Evolutionary conservation across 768 basidiomycete species (phyloP), one percentile per base, ranked within the genome.

Genomic region (Pilatotrama ljubarskyi): DNA sequence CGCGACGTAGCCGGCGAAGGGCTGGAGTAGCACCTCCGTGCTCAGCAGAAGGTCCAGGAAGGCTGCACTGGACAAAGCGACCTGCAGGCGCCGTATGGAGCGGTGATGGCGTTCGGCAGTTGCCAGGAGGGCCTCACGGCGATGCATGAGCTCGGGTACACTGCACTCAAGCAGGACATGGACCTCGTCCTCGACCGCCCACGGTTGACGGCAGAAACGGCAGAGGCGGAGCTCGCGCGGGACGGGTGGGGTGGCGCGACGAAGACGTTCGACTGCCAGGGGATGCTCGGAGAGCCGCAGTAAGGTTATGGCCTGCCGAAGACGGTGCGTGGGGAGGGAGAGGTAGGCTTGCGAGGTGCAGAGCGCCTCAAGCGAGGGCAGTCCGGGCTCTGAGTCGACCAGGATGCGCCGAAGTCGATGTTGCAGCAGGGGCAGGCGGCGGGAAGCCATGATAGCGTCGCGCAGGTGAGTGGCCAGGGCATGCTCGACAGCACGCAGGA

Each of bases 241-340:
- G 35, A 42, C 25, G 6, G 24, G 51, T 9, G 11, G 24, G 2
- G 40, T 2, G 5, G 38, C 26, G 13, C 55, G 55, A 3, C 66
- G 59, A 26, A 59, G 36, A 5, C 47, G 55, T 42, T 69, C 68
- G 5, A 66, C 44, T 22, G 61, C 65, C 2, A 69, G 52, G 11
- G 59, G 47, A 46, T 65, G 61, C 20, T 64, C 63, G 1, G 61
- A 60, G 3, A 57, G 20, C 5, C 63, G 20, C 4, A 69, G 41
- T 3, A 52, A 38, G 14, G 60, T 58, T 1, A 67, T 29, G 11
- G 63, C 68, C 14, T 58, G 20, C 1, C 61, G 61, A 36, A 61
- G 64, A 3, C 51, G 43, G 18, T 22, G 36, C n/a, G n/a, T n/a
- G n/a, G n/a, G n/a, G n/a, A n/a, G n/a, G n/a, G n/a, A n/a, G n/a